Evolutionary conservation across 2,329 filamentous ascomycete genomes (phyloP).

Genomic region (Hirsutella rhossiliensis): DNA sequence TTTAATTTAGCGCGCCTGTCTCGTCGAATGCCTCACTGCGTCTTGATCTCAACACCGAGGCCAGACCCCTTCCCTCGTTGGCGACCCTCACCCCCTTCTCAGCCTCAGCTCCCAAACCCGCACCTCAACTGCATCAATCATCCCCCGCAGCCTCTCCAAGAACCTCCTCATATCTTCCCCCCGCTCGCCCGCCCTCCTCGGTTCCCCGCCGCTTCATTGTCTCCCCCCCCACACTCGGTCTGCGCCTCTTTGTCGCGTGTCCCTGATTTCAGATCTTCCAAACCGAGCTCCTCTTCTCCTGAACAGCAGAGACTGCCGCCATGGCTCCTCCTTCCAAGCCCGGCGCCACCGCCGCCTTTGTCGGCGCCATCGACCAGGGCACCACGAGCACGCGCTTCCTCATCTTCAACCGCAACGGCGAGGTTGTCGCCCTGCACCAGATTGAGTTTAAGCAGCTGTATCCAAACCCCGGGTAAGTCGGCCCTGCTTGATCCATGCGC

Average conservation of each 20-base stretch:
- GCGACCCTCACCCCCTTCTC: no score
- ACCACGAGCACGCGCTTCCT: constrained; percentile 69
- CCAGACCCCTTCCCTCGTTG: no score
- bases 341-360: constrained; percentile 31
- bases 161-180: no score
- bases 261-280: not conserved
- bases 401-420: constrained; percentile 60
- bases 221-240: not conserved
- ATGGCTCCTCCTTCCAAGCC: constrained; percentile 16
- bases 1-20: no score
- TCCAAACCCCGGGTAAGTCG: constrained; percentile 57
- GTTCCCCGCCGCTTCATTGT: no score
- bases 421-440: constrained; percentile 61
- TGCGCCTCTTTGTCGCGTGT: constrained; percentile 7
- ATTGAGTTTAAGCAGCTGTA: constrained; percentile 66
- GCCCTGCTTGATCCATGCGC: not conserved
- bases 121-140: no score
- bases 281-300: constrained; percentile 5
- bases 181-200: no score
- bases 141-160: no score
- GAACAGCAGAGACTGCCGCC: constrained; percentile 4
- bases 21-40: no score
- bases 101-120: no score
- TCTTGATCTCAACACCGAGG: no score
- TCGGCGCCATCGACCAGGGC: constrained; percentile 70